Conservation (phyloP, 495 filamentous ascomycete species). For the Lepraria neglecta region DNA sequence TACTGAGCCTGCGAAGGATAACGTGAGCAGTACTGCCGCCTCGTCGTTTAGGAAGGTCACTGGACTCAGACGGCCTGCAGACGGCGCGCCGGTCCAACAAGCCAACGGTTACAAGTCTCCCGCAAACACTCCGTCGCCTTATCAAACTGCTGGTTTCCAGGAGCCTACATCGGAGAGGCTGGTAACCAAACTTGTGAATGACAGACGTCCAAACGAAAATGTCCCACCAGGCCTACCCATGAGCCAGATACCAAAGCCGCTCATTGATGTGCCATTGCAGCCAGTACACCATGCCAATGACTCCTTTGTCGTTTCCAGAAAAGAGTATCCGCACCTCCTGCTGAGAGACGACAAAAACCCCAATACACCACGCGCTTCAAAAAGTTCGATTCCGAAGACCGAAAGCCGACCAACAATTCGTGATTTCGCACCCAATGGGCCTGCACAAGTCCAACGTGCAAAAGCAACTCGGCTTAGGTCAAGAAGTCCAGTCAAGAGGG, state of each 20-base stretch:
- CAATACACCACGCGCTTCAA: constrained; percentile 1
- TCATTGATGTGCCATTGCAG: neutral
- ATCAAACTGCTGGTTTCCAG: neutral
- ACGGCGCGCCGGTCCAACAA: neutral
- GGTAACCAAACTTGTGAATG: neutral
- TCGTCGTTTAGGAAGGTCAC: neutral
- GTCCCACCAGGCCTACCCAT: neutral
- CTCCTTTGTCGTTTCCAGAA: neutral
- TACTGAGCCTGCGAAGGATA: neutral
- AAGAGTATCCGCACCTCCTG: constrained; percentile 14
- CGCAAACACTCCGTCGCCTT: neutral
- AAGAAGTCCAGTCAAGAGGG: constrained; percentile 7
- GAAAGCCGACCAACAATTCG: constrained; percentile 10
- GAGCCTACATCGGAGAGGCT: neutral
- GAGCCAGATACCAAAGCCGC: neutral
- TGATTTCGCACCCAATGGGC: constrained; percentile 12
- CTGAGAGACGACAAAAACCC: neutral
- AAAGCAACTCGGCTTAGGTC: constrained; percentile 10
- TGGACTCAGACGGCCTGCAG: neutral
- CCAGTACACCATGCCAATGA: constrained; percentile 10
- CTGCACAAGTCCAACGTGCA: constrained; percentile 5
- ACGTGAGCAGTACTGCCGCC: neutral
- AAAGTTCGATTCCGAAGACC: neutral
- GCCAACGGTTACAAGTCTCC: neutral
- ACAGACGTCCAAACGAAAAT: neutral